Evolutionary conservation across 768 basidiomycete genomes (phyloP).

Genomic region (Auriscalpium orientale): DNA sequence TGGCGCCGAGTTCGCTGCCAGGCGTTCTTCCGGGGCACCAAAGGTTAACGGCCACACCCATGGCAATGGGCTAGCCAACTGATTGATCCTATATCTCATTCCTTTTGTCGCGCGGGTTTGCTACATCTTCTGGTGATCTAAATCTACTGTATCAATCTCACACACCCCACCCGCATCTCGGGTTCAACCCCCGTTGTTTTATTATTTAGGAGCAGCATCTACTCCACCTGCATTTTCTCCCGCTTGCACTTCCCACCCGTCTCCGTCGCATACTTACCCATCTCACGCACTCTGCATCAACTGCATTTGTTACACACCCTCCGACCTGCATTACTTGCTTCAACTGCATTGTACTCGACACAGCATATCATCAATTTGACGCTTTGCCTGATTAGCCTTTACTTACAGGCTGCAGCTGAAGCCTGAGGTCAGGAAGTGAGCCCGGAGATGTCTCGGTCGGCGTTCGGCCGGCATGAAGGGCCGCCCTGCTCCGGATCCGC

Average conservation of each 20-base stretch:
- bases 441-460: too few relatives aligned
- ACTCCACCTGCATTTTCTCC: conserved; percentile 16
- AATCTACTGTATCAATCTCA: not conserved
- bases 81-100: not conserved
- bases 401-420: too few relatives aligned
- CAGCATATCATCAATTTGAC: too few relatives aligned
- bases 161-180: conserved; percentile 29
- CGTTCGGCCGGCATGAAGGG: too few relatives aligned
- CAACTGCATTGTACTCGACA: not conserved
- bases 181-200: conserved; percentile 82
- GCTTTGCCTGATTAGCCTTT: too few relatives aligned
- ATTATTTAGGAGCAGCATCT: not conserved
- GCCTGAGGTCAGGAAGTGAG: too few relatives aligned
- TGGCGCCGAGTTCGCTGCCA: conserved; percentile 49
- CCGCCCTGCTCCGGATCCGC: too few relatives aligned
- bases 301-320: conserved; percentile 19
- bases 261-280: conserved; percentile 9
- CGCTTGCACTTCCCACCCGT: conserved; percentile 11
- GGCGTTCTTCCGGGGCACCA: conserved; percentile 26
- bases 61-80: conserved; percentile 14
- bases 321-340: not conserved
- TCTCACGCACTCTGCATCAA: conserved; percentile 25
- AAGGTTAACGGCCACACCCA: conserved; percentile 29
- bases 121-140: not conserved
- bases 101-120: not conserved